A percentile compares a stretch with the other conserved stretches of the same genome.
Conservation (phyloP, 306 rosid genomes). For the Cucumis melo region DNA sequence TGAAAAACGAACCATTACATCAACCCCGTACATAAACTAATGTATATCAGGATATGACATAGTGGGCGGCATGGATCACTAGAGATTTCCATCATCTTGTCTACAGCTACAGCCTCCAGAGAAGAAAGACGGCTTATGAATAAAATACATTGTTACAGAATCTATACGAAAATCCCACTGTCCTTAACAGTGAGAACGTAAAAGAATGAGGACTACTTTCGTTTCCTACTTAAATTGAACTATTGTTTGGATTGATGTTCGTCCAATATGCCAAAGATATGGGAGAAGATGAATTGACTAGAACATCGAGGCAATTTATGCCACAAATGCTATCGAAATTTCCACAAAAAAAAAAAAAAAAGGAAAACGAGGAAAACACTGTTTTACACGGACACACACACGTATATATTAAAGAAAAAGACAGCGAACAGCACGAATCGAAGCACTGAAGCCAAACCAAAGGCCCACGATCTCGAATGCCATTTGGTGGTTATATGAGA, state of each 20-base stretch:
- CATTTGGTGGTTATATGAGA: background rate
- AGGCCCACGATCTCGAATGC: background rate
- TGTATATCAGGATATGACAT: background rate
- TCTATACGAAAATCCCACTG: background rate
- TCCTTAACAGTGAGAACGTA: background rate
- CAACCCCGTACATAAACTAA: background rate
- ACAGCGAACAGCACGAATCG: background rate
- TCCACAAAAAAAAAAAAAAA: background rate
- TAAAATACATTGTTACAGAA: background rate
- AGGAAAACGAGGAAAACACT: background rate
- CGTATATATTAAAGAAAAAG: background rate
- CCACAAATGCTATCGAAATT: background rate
- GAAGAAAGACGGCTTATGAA: background rate
- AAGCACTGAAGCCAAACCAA: background rate
- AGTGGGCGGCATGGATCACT: background rate
- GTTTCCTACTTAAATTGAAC: background rate
- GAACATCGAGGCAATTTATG: background rate
- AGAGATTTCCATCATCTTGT: background rate
- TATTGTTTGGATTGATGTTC: background rate
- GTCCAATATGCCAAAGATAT: background rate
- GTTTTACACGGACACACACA: background rate
- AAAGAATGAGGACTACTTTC: background rate
- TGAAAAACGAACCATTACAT: background rate
- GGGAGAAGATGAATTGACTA: background rate
- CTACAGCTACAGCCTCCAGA: background rate